These are phyloP conservation scores for Aspergillus flavus DNA, from an alignment of 2,329 filamentous ascomycete genomes.

Conservation along the genomic window DNA sequence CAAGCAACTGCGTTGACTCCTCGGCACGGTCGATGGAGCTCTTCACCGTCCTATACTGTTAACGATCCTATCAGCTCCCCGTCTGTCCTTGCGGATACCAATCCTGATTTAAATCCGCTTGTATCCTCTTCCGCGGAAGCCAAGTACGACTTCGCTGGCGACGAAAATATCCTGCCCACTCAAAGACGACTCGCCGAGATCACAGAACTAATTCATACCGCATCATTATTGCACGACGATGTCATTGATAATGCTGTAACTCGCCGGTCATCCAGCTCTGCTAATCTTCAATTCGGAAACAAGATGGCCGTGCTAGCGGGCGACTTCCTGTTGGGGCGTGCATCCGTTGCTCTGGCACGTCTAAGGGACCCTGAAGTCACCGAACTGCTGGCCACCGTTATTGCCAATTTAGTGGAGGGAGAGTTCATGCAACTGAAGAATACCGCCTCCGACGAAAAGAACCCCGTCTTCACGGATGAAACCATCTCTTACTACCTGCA, in stretches of 20 bases:
- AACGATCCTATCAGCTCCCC: conserved; percentile 64
- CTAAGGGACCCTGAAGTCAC: conserved; percentile 91
- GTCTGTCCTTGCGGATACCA: conserved; percentile 73
- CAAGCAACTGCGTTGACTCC: conserved; percentile 83
- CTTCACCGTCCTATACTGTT: conserved; percentile 46
- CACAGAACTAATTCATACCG: conserved; percentile 95
- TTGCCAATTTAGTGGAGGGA: conserved; percentile 95
- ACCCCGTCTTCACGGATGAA: conserved; percentile 84
- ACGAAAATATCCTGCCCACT: conserved; percentile 76
- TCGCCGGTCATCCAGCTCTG: conserved; percentile 79
- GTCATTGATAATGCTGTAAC: conserved; percentile 93
- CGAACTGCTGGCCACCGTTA: conserved; percentile 91
- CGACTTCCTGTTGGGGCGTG: conserved; percentile 91
- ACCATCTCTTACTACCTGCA: conserved; percentile 91
- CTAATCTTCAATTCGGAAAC: conserved; percentile 95
- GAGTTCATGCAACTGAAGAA: conserved; percentile 99
- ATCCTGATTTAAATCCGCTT: conserved; percentile 67
- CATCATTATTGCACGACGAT: conserved; percentile 94
- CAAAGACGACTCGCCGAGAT: conserved; percentile 94
- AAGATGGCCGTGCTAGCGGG: conserved; percentile 98
- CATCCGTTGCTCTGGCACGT: conserved; percentile 88
- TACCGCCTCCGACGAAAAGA: conserved; percentile 82
- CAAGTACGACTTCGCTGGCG: conserved; percentile 45
- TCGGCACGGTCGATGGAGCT: conserved; percentile 54
- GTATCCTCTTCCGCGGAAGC: conserved; percentile 47